Percentiles rank a stretch among this genome's conserved stretches.
phyloP scores from a whole-genome alignment of 2,329 filamentous ascomycete genomes.

The Verticillium tricorpus region DNA sequence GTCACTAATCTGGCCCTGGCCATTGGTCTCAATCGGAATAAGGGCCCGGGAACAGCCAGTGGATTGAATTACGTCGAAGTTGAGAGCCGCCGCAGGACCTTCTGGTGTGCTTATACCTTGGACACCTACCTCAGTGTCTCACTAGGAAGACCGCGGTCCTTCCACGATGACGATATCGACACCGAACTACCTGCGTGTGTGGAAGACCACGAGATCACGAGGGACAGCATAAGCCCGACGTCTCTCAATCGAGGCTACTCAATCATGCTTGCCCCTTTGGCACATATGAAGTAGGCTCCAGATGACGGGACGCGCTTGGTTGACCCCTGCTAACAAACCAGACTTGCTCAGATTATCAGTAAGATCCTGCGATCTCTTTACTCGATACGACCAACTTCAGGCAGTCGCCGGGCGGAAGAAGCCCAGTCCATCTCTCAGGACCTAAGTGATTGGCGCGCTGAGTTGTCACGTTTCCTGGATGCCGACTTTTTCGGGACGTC shows the following conservation, averaged over 20 bases:
- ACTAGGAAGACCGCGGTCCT: conserved; percentile 54
- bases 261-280: conserved; percentile 28
- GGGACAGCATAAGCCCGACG: conserved; percentile 14
- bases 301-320: not conserved
- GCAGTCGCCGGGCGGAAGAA: not conserved
- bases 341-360: conserved; percentile 28
- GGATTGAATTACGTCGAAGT: conserved; percentile 26
- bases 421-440: conserved; percentile 11
- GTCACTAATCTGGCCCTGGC: conserved; percentile 31
- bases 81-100: conserved; percentile 40
- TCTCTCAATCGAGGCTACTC: conserved; percentile 14
- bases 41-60: conserved; percentile 13
- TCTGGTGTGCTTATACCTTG: conserved; percentile 62
- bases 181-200: conserved; percentile 51
- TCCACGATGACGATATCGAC: conserved; percentile 63
- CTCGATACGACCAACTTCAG: conserved; percentile 27
- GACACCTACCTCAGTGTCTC: conserved; percentile 62
- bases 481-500: conserved; percentile 28
- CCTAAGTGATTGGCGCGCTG: conserved; percentile 27
- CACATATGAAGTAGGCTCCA: conserved; percentile 26
- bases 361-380: conserved; percentile 29
- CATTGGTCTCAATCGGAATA: conserved; percentile 34
- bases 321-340: conserved; percentile 5
- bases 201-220: conserved; percentile 36
- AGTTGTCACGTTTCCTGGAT: conserved; percentile 31